Conservation (phyloP, 2,329 filamentous ascomycete genomes). For the Scopulariopsis brevicaulis region DNA sequence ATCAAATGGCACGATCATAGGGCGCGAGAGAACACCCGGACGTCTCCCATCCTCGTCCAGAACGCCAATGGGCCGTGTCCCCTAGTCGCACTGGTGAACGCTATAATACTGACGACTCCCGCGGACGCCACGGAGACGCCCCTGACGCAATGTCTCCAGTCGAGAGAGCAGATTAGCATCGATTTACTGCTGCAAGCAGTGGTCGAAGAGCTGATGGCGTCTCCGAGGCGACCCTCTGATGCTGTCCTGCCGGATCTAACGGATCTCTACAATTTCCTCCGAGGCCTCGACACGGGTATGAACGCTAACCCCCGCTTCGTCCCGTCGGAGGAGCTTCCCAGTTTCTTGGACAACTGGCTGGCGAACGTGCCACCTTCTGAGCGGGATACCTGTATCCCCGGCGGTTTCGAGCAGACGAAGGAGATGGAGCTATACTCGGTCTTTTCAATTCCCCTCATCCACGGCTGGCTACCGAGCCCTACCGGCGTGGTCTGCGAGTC, state of each 20-base stretch:
- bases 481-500: slow-evolving; percentile 57
- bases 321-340: slow-evolving; percentile 35
- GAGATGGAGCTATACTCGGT: slow-evolving; percentile 89
- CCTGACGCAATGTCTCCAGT: slow-evolving; percentile 64
- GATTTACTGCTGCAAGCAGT: slow-evolving; percentile 78
- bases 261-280: slow-evolving; percentile 78
- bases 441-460: slow-evolving; percentile 79
- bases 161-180: slow-evolving; percentile 79
- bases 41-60: slow-evolving; percentile 83
- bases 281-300: slow-evolving; percentile 89
- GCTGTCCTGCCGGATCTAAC: slow-evolving; percentile 67
- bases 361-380: slow-evolving; percentile 39
- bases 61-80: slow-evolving; percentile 94
- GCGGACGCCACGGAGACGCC: slow-evolving; percentile 50
- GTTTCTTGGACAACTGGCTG: slow-evolving; percentile 37
- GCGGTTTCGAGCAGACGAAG: slow-evolving; percentile 74
- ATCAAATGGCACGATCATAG: slow-evolving; percentile 69
- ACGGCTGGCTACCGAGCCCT: slow-evolving; percentile 77
- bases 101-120: slow-evolving; percentile 73
- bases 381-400: slow-evolving; percentile 37
- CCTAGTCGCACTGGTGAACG: slow-evolving; percentile 85
- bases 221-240: slow-evolving; percentile 49
- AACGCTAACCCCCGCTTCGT: slow-evolving; percentile 93
- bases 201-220: slow-evolving; percentile 85
- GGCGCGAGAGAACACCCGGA: slow-evolving; percentile 48